Percentiles rank a stretch among this genome's conserved stretches.
Conservation (phyloP, 148 eudicot genomes). For the Silene latifolia region DNA sequence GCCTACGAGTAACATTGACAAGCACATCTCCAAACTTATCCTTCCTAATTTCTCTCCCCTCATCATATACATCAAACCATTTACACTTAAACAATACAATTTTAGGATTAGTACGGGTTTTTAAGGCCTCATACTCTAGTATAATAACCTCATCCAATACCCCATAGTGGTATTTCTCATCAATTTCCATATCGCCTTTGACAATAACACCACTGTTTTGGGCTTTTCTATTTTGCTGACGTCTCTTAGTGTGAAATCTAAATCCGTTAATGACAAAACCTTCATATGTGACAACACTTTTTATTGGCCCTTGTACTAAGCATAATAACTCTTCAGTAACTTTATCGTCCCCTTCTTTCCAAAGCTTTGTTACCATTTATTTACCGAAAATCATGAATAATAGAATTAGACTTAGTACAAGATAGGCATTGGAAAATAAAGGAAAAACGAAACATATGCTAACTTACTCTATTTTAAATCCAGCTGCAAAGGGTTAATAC, state of each 20-base stretch:
- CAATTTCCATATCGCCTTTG: neutral
- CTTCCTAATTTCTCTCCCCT: neutral
- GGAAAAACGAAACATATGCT: too few species aligned
- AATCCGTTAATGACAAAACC: neutral
- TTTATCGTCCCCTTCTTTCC: too few species aligned
- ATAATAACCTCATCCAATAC: neutral
- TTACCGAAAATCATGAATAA: too few species aligned
- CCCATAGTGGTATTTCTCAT: neutral
- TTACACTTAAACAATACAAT: slow-evolving; percentile 5
- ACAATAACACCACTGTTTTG: neutral
- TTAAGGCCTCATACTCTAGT: neutral
- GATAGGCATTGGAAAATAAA: too few species aligned
- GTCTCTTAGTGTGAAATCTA: neutral
- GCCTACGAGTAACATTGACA: neutral
- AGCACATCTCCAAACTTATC: slow-evolving; percentile 5
- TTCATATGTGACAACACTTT: neutral
- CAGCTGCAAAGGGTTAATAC: too few species aligned
- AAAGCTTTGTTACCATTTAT: too few species aligned
- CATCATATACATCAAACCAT: neutral
- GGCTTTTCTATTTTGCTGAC: neutral
- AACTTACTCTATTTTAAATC: too few species aligned
- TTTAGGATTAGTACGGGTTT: neutral
- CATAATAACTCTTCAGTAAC: too few species aligned
- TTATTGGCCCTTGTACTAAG: neutral
- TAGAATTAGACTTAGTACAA: too few species aligned